Evolutionary conservation across 495 filamentous ascomycete genomes (phyloP).

Genomic region (Trichoderma asperelloides): DNA sequence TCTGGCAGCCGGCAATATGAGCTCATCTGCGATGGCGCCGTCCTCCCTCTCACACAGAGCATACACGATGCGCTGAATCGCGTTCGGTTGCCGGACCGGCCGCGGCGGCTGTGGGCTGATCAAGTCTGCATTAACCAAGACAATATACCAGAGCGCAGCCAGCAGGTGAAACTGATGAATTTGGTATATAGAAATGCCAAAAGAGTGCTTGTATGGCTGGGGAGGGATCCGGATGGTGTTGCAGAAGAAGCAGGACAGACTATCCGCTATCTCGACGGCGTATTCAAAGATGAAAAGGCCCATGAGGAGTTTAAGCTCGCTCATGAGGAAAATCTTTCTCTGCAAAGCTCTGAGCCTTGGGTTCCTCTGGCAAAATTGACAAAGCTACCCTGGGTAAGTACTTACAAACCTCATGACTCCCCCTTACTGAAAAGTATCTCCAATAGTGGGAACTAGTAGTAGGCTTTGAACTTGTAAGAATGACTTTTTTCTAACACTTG

Average conservation of each 20-base stretch:
- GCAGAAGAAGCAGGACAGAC: neutral
- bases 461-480: neutral
- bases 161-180: conserved; percentile 28
- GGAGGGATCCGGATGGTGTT: conserved; percentile 6
- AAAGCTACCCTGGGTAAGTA: conserved; percentile 8
- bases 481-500: neutral
- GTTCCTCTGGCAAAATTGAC: conserved; percentile 10
- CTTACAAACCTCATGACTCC: neutral
- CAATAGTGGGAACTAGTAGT: neutral
- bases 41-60: conserved; percentile 8
- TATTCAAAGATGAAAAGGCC: neutral
- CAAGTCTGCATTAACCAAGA: conserved; percentile 33
- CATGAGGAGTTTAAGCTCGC: neutral
- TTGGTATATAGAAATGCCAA: conserved; percentile 22
- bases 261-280: neutral
- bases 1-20: neutral
- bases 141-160: conserved; percentile 19
- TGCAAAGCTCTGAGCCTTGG: neutral
- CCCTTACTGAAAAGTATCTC: neutral
- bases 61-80: conserved; percentile 8
- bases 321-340: neutral
- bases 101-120: conserved; percentile 20
- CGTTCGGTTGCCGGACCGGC: neutral
- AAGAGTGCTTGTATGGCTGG: conserved; percentile 25
- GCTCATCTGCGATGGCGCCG: neutral